phyloP scores from a whole-genome alignment of 164 flowering plant genomes.

The Vitis vinifera region ASM3070453v1 NC_081815.1:655001-655500 shows the following conservation, averaged over 20 bases:
- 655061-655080: too few species aligned
- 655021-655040: too few species aligned
- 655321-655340: constrained; percentile 53
- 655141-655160: too few species aligned
- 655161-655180: too few species aligned
- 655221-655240: too few species aligned
- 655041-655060: too few species aligned
- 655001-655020: too few species aligned
- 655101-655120: too few species aligned
- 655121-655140: too few species aligned
- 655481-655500: constrained; percentile 27
- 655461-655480: constrained; percentile 46
- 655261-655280: constrained; percentile 1
- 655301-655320: constrained; percentile 34
- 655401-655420: constrained; percentile 45
- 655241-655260: neutral
- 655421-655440: constrained; percentile 50
- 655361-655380: constrained; percentile 38
- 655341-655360: constrained; percentile 52
- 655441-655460: constrained; percentile 35
- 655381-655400: constrained; percentile 52
- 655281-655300: neutral
- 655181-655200: too few species aligned
- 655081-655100: too few species aligned
- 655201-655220: too few species aligned